Percentiles rank a stretch among this genome's conserved stretches.
Evolutionary conservation across 192 early-diverging fungal genomes (phyloP).

Genomic region (Podila minutissima): DNA sequence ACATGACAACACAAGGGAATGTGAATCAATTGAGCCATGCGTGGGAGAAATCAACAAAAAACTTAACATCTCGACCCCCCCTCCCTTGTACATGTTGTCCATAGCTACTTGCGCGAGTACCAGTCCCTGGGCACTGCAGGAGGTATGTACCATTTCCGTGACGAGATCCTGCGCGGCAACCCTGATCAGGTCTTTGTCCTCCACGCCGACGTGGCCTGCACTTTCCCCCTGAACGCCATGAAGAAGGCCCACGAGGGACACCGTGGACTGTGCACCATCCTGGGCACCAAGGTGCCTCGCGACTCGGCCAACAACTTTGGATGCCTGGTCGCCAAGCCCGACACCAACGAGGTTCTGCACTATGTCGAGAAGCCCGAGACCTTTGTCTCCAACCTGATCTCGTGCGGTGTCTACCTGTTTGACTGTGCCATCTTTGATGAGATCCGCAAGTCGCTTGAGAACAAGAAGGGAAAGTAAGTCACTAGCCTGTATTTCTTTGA

Average conservation of each 20-base stretch:
- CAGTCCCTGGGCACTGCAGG: conserved; percentile 96
- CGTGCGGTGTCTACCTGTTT: conserved; percentile 96
- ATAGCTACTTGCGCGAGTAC: conserved; percentile 97
- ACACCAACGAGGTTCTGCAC: conserved; percentile 92
- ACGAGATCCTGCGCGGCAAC: conserved; percentile 92
- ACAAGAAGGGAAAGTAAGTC: conserved; percentile 65
- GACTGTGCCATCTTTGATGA: conserved; percentile 87
- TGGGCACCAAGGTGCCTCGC: conserved; percentile 87
- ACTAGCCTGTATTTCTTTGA: conserved; percentile 1
- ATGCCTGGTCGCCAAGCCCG: conserved; percentile 89
- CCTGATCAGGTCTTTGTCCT: conserved; percentile 96
- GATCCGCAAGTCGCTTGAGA: conserved; percentile 81
- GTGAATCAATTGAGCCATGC: background rate
- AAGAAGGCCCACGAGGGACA: conserved; percentile 85
- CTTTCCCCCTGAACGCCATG: conserved; percentile 92
- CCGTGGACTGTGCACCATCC: conserved; percentile 86
- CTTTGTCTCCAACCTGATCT: conserved; percentile 94
- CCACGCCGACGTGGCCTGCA: conserved; percentile 96
- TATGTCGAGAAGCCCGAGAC: conserved; percentile 99
- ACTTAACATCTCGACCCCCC: background rate
- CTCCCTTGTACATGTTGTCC: background rate
- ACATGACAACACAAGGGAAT: background rate
- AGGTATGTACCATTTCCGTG: conserved; percentile 98
- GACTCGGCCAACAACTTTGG: conserved; percentile 89
- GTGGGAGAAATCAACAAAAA: background rate